A percentile compares a stretch with the other conserved stretches of the same genome.
phyloP scores from a whole-genome alignment of 306 rosid species.

The Rosa multiflora region DNA sequence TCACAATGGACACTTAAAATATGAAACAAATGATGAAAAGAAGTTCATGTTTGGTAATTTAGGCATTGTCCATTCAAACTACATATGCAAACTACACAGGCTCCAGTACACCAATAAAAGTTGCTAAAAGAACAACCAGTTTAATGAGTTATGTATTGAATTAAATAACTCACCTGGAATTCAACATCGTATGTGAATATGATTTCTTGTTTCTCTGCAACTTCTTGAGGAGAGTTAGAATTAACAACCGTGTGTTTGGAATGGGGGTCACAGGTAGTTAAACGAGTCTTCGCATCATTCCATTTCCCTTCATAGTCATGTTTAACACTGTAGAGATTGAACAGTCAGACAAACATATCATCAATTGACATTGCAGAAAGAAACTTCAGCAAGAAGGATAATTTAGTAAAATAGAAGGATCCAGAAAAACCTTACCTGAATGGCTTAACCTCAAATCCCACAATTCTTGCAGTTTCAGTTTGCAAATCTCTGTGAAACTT shows the following conservation, averaged over 20 bases:
- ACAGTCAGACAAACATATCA: constrained; percentile 29
- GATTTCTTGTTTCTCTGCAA: constrained; percentile 81
- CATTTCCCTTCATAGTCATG: constrained; percentile 88
- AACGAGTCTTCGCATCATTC: constrained; percentile 60
- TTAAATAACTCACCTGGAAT: constrained; percentile 62
- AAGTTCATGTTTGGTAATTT: not conserved
- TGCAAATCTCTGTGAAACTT: constrained; percentile 70
- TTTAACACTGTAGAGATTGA: constrained; percentile 59
- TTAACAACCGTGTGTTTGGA: constrained; percentile 71
- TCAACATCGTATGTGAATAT: constrained; percentile 94
- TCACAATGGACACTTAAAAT: not conserved
- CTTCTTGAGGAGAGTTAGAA: constrained; percentile 92
- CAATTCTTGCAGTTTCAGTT: constrained; percentile 87
- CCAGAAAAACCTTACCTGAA: constrained; percentile 53
- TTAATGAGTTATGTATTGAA: not conserved
- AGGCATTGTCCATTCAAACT: not conserved
- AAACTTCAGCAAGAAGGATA: constrained; percentile 10
- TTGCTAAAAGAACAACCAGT: not conserved
- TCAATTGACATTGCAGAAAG: constrained; percentile 19
- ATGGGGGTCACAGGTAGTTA: constrained; percentile 93
- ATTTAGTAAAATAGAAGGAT: not conserved
- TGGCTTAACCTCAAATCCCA: constrained; percentile 96
- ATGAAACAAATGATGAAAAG: not conserved
- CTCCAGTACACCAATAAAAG: not conserved
- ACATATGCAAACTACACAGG: not conserved